Evolutionary conservation across 2,329 filamentous ascomycete genomes (phyloP).

Genomic region (Hortaea sp.): DNA sequence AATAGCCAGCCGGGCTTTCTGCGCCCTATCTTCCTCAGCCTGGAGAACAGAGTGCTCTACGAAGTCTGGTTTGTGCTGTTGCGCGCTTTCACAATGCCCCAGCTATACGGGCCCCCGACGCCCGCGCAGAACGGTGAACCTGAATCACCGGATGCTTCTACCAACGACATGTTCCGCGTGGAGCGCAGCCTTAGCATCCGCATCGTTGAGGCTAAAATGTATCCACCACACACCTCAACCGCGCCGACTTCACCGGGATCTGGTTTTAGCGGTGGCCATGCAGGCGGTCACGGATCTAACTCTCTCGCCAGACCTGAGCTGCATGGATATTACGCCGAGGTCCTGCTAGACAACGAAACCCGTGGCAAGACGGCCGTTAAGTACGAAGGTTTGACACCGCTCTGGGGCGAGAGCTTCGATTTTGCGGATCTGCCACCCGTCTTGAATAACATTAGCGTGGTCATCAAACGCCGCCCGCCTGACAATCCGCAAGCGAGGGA

Average conservation of each 20-base stretch:
- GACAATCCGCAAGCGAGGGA: conserved; percentile 18
- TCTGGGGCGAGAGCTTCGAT: conserved; percentile 74
- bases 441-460: conserved; percentile 57
- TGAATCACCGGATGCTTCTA: conserved; percentile 18
- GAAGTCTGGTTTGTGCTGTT: conserved; percentile 95
- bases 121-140: conserved; percentile 31
- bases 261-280: conserved; percentile 16
- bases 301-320: conserved; percentile 12
- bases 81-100: conserved; percentile 82
- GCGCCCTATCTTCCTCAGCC: conserved; percentile 77
- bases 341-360: conserved; percentile 70
- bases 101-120: conserved; percentile 62
- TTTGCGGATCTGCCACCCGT: conserved; percentile 63
- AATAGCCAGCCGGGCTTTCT: conserved; percentile 58
- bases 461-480: conserved; percentile 54
- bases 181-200: conserved; percentile 51
- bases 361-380: conserved; percentile 66
- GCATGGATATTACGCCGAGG: conserved; percentile 69
- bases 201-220: conserved; percentile 53
- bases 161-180: conserved; percentile 55
- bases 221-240: conserved; percentile 19
- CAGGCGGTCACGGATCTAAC: conserved; percentile 4
- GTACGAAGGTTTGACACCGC: conserved; percentile 60
- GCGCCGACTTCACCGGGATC: conserved; percentile 8
- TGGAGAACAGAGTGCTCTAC: conserved; percentile 82